Base-by-base conservation (phyloP, 768 basidiomycete species). In the Leccinum ochraceum region DNA sequence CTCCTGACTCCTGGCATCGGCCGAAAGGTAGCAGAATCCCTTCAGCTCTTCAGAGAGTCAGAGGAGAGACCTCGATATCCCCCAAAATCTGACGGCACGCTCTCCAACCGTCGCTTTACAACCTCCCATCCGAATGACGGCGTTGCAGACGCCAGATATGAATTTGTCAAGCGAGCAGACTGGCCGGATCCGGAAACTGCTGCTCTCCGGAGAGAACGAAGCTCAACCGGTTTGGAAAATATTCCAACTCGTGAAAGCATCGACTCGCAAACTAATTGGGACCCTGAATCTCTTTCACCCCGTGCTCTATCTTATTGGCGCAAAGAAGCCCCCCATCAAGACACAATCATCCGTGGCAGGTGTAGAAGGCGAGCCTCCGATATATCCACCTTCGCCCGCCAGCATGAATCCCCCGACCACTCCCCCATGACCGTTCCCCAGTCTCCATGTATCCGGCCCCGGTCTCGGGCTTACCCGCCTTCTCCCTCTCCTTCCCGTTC, bases 11-110 rank as follows among this genome's bases (percentile, higher is more conserved):
- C 69, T 2, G 86, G 85, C 20, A 89, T 87, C 53, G 87, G 90
- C 32, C 85, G 92, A 65, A 94, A 94, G 72, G 91, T 94, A 34
- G 92, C 92, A 2, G 90, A 88, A 11, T 86, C 87, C 6, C 79
- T 94, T 11, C 87, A 92, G 65, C 80, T 94, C 11, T 94, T 94
- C 80, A 92, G 88, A 67, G 89, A 91, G 75, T 87, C 89, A 22
- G 79, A 79, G 58, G 73, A 77, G 51, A 67, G 74, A 30, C 70
- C 74, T 17, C 69, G 75, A 34, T 64, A 75, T 39, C 44, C 61
- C 11, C 58, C 67, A 17, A 60, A 67, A 16, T 60, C 74, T 3
- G 68, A 68, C 4, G 64, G 69, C 32, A 65, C 70, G 42, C 53
- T 71, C 13, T 60, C 70, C 30, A 74, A 71, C 28, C 76, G 73